Evolutionary conservation across 1,284 basidiomycete genomes (phyloP), one percentile per base, ranked within the genome.

Genomic region (Ustilago trichophora): DNA sequence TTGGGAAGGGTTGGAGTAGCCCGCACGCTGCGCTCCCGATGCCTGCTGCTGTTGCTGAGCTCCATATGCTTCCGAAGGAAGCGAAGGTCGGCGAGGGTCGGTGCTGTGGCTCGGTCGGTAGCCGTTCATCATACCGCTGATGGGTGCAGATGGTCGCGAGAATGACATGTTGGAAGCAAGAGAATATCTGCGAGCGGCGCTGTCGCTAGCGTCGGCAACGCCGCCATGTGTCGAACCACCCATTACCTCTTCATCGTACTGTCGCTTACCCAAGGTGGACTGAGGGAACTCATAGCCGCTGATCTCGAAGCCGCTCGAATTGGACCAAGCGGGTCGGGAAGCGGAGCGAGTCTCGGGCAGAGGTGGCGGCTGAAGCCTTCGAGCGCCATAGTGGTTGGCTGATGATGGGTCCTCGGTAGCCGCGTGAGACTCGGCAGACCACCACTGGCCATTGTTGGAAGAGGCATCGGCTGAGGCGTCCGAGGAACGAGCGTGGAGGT

Each of bases 261-360:
- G 43, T 15, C 63, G 68, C 51, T 71, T 71, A 34, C 68, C 68
- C 34, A 71, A 18, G 6, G 26, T 51, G 25, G 48, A 58, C 36
- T 49, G 54, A 19, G 68, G 63, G 36, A 66, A 71, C 24, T 71
- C 68, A 50, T 71, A 71, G 29, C 48, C 35, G 40, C 51, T 41
- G 19, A 53, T 57, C 32, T 70, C 67, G n/a, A 70, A 48, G n/a
- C 62, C 62, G 31, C 54, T 34, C 15, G 52, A 24, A 19, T 54
- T 63, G 25, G 54, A 36, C 66, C 60, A 69, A 21, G 32, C 33
- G 0, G 52, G 51, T 40, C 66, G 59, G 15, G 46, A 21, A 7
- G 32, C 34, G 1, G 56, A 56, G 40, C 66, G 59, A 3, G 66
- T 64, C 44, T 69, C 66, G 2, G 66, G 66, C 19, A 69, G 56